Conservation (phyloP, 106 monocot species). For the Allium sativum region DNA sequence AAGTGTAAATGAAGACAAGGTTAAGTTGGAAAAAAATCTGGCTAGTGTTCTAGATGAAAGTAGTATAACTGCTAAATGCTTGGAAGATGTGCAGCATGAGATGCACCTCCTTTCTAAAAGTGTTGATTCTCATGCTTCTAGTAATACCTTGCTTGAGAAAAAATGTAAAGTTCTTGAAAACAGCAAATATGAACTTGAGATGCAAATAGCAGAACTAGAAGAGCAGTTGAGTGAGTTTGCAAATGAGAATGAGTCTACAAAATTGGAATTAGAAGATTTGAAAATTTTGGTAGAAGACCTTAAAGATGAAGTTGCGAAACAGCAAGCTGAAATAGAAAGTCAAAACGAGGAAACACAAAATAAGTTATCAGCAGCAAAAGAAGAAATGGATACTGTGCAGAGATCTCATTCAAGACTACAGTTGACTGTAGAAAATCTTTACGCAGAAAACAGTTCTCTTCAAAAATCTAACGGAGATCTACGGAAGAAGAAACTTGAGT, state of each 20-base stretch:
- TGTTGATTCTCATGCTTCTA: conserved; percentile 35
- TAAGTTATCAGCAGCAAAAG: conserved; percentile 35
- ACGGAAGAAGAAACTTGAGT: conserved; percentile 60
- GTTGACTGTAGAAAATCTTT: conserved; percentile 51
- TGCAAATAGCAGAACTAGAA: conserved; percentile 57
- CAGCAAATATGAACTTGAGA: conserved; percentile 52
- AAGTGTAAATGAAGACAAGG: conserved; percentile 37
- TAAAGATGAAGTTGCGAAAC: conserved; percentile 38
- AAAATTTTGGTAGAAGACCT: conserved; percentile 39
- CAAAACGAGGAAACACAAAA: conserved; percentile 47
- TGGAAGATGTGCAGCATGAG: conserved; percentile 60
- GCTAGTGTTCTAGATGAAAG: conserved; percentile 31
- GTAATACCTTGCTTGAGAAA: conserved; percentile 62
- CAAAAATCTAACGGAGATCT: conserved; percentile 50
- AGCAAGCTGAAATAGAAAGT: conserved; percentile 33
- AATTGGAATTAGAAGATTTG: conserved; percentile 70
- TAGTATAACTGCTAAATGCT: conserved; percentile 40
- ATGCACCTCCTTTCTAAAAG: conserved; percentile 18
- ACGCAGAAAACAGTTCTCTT: conserved; percentile 66
- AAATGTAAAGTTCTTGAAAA: conserved; percentile 57
- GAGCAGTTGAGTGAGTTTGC: conserved; percentile 59
- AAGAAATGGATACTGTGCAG: conserved; percentile 50
- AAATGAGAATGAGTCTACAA: conserved; percentile 56
- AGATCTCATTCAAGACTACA: conserved; percentile 58
- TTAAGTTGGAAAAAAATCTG: conserved; percentile 46